These are phyloP conservation scores for Silene vulgaris DNA, from an alignment of 179 eudicot genomes.

Conservation along the genomic window DNA sequence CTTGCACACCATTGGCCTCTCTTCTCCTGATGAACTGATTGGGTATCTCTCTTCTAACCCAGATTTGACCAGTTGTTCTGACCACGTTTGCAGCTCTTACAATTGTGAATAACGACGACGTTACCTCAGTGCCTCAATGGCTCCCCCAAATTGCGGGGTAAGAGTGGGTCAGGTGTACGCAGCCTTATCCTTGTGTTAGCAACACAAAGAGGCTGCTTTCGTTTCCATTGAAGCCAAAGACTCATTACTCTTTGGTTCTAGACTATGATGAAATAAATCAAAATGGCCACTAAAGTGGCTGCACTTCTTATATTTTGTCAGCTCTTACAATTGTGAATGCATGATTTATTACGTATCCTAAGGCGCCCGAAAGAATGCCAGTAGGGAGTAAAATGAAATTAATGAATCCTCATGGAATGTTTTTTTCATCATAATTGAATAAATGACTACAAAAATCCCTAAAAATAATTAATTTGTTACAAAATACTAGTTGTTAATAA, in stretches of 20 bases:
- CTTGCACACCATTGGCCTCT: slow-evolving; percentile 52
- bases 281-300: no score
- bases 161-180: no score
- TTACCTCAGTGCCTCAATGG: no score
- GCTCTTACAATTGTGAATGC: not conserved
- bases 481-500: not conserved
- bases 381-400: not conserved
- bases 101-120: not conserved
- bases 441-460: not conserved
- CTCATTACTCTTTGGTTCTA: no score
- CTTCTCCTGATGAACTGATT: slow-evolving; percentile 79
- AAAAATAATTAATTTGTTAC: not conserved
- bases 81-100: not conserved
- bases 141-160: no score
- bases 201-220: no score
- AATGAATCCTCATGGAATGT: not conserved
- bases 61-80: not conserved
- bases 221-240: no score
- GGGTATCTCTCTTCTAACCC: slow-evolving; percentile 47
- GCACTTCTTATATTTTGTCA: not conserved
- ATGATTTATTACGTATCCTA: not conserved
- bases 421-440: not conserved
- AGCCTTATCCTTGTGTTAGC: no score
- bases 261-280: no score
- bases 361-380: not conserved